phyloP scores from a whole-genome alignment of 345 rosid species.

The Clarkia xantiana region DNA sequence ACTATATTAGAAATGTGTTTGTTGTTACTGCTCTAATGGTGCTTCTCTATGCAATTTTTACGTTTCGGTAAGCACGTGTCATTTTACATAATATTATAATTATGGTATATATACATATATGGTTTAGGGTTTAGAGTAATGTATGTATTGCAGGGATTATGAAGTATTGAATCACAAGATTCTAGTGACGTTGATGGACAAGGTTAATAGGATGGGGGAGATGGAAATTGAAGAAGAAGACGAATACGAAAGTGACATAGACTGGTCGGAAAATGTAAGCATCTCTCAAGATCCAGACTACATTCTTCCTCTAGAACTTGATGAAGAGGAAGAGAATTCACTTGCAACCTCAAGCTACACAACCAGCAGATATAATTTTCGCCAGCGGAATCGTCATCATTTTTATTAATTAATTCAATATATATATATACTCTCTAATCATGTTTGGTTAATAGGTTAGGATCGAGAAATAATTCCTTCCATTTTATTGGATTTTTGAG shows the following conservation, averaged over 20 bases:
- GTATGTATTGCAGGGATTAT: conserved; percentile 49
- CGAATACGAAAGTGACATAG: conserved; percentile 23
- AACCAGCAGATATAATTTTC: too few species aligned
- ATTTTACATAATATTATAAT: neutral
- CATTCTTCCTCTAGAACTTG: conserved; percentile 17
- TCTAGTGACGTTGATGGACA: conserved; percentile 39
- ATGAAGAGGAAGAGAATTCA: conserved; percentile 20
- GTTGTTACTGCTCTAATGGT: conserved; percentile 28
- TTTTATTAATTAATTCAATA: too few species aligned
- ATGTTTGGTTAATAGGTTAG: too few species aligned
- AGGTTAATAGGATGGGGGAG: conserved; percentile 38
- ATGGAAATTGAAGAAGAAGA: conserved; percentile 24
- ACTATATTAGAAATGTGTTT: conserved; percentile 28
- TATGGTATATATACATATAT: too few species aligned
- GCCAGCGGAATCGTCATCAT: too few species aligned
- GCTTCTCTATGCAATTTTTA: conserved; percentile 47
- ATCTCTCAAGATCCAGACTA: conserved; percentile 50
- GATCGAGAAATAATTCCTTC: too few species aligned
- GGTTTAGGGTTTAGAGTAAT: too few species aligned
- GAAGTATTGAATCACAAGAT: conserved; percentile 61
- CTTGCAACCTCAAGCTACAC: neutral
- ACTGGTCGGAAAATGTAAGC: conserved; percentile 45
- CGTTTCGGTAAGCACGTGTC: conserved; percentile 40
- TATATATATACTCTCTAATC: too few species aligned
- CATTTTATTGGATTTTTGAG: too few species aligned